Conservation (phyloP, 495 filamentous ascomycete species). For the Xylaria palmicola region DNA sequence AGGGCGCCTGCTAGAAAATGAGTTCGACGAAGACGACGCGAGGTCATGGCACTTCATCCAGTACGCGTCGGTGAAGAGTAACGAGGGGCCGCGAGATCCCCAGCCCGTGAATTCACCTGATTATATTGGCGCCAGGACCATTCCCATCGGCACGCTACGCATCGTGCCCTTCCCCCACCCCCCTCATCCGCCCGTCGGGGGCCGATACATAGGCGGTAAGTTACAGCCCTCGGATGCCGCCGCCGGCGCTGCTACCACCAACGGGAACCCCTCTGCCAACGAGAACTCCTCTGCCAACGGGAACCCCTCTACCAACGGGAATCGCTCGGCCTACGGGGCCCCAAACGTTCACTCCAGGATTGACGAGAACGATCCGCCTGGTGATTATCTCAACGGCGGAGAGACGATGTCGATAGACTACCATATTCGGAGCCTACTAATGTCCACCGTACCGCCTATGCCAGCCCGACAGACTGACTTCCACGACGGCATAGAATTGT, state of each 20-base stretch:
- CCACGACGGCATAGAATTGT: slow-evolving; percentile 64
- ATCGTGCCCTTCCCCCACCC: slow-evolving; percentile 75
- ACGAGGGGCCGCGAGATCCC: slow-evolving; percentile 34
- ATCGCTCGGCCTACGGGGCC: not conserved
- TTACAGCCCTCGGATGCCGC: slow-evolving; percentile 18
- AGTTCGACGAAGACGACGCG: slow-evolving; percentile 77
- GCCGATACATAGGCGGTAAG: slow-evolving; percentile 37
- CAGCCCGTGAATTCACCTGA: slow-evolving; percentile 30
- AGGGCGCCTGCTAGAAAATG: slow-evolving; percentile 59
- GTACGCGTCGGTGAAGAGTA: slow-evolving; percentile 57
- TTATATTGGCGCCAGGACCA: too few relatives aligned
- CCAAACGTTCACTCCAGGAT: not conserved
- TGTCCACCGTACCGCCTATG: slow-evolving; percentile 32
- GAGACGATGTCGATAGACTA: too few relatives aligned
- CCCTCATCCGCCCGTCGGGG: slow-evolving; percentile 53
- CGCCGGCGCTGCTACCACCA: too few relatives aligned
- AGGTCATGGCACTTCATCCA: slow-evolving; percentile 80
- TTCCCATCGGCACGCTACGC: slow-evolving; percentile 71
- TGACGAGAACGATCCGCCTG: slow-evolving; percentile 9
- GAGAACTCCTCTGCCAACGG: too few relatives aligned
- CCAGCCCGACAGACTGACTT: slow-evolving; percentile 41
- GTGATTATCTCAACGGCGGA: not conserved
- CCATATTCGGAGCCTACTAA: too few relatives aligned
- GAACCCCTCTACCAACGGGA: not conserved
- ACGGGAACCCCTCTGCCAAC: too few relatives aligned